Evolutionary conservation across 768 basidiomycete genomes (phyloP).

Genomic region (Auriscalpium vulgare): DNA sequence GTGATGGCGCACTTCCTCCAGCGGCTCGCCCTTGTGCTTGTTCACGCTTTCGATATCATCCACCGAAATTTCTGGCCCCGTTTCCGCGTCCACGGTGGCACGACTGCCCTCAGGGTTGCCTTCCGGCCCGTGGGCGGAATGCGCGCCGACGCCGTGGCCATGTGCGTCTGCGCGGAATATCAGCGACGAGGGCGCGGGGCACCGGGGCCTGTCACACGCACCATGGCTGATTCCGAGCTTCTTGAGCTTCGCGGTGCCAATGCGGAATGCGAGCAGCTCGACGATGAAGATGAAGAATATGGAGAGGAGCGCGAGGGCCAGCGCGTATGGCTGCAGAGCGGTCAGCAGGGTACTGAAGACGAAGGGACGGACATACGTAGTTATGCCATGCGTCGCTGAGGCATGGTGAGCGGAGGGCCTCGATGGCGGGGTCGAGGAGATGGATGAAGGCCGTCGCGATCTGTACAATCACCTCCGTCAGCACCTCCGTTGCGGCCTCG

Average conservation of each 20-base stretch:
- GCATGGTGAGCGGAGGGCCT: conserved; percentile 63
- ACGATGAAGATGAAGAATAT: conserved; percentile 80
- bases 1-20: neutral
- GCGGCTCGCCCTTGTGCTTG: neutral
- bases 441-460: conserved; percentile 90
- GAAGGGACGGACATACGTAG: conserved; percentile 48
- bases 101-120: conserved; percentile 8
- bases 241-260: conserved; percentile 68
- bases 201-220: conserved; percentile 21
- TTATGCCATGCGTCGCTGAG: conserved; percentile 58
- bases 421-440: conserved; percentile 67
- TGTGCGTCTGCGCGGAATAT: conserved; percentile 43
- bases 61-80: neutral
- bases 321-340: conserved; percentile 61
- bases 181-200: neutral
- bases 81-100: neutral
- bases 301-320: conserved; percentile 73
- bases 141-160: conserved; percentile 51
- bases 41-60: neutral
- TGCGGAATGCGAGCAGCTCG: conserved; percentile 82
- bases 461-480: conserved; percentile 27
- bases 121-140: conserved; percentile 70
- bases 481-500: neutral
- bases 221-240: conserved; percentile 59
- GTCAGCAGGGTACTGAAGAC: neutral